phyloP scores from a whole-genome alignment of 2,329 filamentous ascomycete genomes.

The Fusarium sarcochroum region DNA sequence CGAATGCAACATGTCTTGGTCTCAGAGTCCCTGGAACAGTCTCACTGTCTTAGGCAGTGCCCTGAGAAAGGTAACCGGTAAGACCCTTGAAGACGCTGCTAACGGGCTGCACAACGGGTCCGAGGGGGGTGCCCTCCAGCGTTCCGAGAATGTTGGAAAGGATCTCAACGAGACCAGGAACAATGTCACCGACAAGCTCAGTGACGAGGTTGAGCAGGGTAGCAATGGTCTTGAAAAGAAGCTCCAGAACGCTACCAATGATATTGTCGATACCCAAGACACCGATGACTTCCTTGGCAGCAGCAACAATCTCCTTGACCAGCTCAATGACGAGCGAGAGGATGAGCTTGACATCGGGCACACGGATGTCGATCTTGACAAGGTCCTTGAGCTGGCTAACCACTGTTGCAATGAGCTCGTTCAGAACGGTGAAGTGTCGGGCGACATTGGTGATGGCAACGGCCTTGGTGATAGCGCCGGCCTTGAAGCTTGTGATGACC shows the following conservation, averaged over 20 bases:
- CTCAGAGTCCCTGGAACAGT: neutral
- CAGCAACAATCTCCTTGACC: conserved; percentile 19
- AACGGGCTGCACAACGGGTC: conserved; percentile 19
- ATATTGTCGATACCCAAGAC: conserved; percentile 24
- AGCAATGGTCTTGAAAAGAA: conserved; percentile 25
- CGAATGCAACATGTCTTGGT: neutral
- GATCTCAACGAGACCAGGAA: conserved; percentile 27
- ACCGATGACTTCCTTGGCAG: conserved; percentile 14
- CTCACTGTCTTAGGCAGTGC: neutral
- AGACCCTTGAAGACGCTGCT: conserved; percentile 7
- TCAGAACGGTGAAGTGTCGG: conserved; percentile 6
- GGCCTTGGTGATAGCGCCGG: conserved; percentile 16
- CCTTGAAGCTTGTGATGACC: conserved; percentile 20
- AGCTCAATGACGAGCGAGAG: conserved; percentile 26
- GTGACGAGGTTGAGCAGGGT: conserved; percentile 22
- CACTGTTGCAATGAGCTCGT: conserved; percentile 21
- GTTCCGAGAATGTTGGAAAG: conserved; percentile 22
- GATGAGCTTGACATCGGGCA: conserved; percentile 27
- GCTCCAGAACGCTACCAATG: neutral
- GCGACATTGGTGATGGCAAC: conserved; percentile 19
- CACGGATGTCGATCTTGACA: conserved; percentile 13
- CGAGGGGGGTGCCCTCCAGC: conserved; percentile 19
- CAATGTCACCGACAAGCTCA: conserved; percentile 27
- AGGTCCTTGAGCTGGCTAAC: conserved; percentile 29
- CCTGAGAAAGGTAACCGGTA: conserved; percentile 19